Percentiles rank a stretch among this genome's conserved stretches.
Conservation (phyloP, 225 moss, liverwort and hornwort species). For the Climacium dendroides region DNA sequence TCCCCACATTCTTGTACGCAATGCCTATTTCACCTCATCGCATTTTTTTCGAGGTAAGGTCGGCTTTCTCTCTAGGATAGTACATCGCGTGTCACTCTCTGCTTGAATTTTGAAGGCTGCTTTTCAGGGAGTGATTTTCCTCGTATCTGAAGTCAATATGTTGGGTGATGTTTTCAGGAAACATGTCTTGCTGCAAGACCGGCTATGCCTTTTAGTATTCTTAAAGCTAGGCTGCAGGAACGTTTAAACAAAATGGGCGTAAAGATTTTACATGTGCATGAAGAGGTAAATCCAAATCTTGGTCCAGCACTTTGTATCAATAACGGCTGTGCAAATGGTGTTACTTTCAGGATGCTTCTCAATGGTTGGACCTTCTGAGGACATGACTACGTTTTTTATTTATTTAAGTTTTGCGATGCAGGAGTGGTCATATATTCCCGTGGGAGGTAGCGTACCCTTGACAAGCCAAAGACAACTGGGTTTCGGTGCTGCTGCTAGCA, state of each 20-base stretch:
- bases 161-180: slow-evolving; percentile 44
- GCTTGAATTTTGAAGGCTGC: background rate
- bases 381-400: background rate
- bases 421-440: slow-evolving; percentile 99
- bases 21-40: slow-evolving; percentile 82
- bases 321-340: background rate
- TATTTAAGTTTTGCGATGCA: background rate
- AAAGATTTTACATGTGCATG: slow-evolving; percentile 58
- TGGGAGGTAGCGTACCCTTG: slow-evolving; percentile 74
- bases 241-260: slow-evolving; percentile 82
- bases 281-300: slow-evolving; percentile 52
- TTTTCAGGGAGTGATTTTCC: background rate
- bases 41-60: slow-evolving; percentile 79
- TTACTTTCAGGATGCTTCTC: background rate
- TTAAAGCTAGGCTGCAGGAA: slow-evolving; percentile 69
- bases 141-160: background rate
- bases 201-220: slow-evolving; percentile 74
- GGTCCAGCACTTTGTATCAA: background rate
- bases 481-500: slow-evolving; percentile 98
- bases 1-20: slow-evolving; percentile 83
- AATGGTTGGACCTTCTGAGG: background rate
- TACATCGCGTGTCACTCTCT: background rate
- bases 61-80: background rate
- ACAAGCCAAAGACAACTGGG: slow-evolving; percentile 93
- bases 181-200: slow-evolving; percentile 98